A percentile compares a stretch with the other conserved stretches of the same genome.
These are phyloP conservation scores for Penicillium hordei DNA, from an alignment of 2,329 filamentous ascomycete species.

Conservation along the genomic window DNA sequence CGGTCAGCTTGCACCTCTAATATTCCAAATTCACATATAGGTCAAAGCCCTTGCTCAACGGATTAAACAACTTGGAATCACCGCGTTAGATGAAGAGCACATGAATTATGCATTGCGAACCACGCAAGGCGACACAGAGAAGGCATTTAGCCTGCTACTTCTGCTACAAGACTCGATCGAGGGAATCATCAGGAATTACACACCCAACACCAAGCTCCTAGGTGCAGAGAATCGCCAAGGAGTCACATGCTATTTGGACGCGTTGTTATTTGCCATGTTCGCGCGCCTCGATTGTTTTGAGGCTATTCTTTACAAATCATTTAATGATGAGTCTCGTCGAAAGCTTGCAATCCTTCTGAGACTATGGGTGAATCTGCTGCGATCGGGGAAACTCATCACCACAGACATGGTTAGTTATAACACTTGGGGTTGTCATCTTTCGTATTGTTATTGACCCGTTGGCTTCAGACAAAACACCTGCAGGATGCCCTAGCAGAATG, in stretches of 20 bases:
- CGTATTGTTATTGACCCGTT: conserved; percentile 12
- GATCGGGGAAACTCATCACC: conserved; percentile 80
- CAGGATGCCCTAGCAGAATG: conserved; percentile 80
- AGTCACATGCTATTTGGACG: conserved; percentile 93
- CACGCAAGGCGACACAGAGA: conserved; percentile 68
- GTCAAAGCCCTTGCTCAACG: conserved; percentile 55
- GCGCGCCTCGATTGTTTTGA: conserved; percentile 87
- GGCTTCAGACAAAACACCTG: conserved; percentile 69
- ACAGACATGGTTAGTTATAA: conserved; percentile 67
- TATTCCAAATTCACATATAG: conserved; percentile 29
- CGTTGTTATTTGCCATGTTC: conserved; percentile 94
- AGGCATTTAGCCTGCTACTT: conserved; percentile 72
- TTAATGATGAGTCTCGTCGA: conserved; percentile 68
- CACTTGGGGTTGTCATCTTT: not conserved
- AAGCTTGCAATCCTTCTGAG: conserved; percentile 76
- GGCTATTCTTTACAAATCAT: conserved; percentile 80
- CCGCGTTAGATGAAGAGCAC: conserved; percentile 61
- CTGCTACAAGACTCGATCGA: conserved; percentile 79
- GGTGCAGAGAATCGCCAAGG: conserved; percentile 82
- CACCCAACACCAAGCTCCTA: conserved; percentile 68
- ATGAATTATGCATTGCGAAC: conserved; percentile 61
- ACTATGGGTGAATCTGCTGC: conserved; percentile 89
- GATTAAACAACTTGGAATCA: conserved; percentile 55
- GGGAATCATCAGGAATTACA: conserved; percentile 73
- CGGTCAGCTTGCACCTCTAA: conserved; percentile 12